Percentiles rank a stretch among this genome's conserved stretches.
Conservation (phyloP, 441 rosid genomes). For the Geranium incanum region DNA sequence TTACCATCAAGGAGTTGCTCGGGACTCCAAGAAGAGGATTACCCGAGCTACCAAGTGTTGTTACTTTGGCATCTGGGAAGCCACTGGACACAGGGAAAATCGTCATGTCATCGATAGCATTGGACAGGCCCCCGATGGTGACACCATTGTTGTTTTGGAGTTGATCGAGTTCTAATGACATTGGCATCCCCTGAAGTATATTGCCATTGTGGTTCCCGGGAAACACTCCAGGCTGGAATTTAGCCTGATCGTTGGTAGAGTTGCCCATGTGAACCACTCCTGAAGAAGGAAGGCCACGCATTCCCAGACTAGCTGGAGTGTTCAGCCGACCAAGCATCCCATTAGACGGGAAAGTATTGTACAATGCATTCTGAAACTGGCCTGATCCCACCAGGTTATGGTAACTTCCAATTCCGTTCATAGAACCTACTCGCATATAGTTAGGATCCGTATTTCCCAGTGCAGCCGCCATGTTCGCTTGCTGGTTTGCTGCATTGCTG, state of each 20-base stretch:
- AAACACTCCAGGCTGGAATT: constrained; percentile 37
- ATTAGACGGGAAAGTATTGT: constrained; percentile 42
- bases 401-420: constrained; percentile 50
- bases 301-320: constrained; percentile 52
- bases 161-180: constrained; percentile 47
- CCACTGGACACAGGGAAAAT: constrained; percentile 33
- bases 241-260: constrained; percentile 32
- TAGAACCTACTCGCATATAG: constrained; percentile 46
- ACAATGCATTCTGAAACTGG: constrained; percentile 40
- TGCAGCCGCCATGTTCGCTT: constrained; percentile 58
- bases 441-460: constrained; percentile 55
- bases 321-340: constrained; percentile 60
- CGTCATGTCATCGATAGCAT: constrained; percentile 24
- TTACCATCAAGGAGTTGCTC: constrained; percentile 36
- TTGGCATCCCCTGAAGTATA: constrained; percentile 62
- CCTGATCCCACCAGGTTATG: constrained; percentile 38
- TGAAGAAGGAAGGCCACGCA: constrained; percentile 51
- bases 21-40: constrained; percentile 28
- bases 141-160: constrained; percentile 39
- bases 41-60: constrained; percentile 31
- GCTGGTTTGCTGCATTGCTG: constrained; percentile 63
- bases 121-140: constrained; percentile 30
- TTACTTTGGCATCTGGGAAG: constrained; percentile 28
- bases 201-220: constrained; percentile 36
- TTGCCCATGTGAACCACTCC: constrained; percentile 46